These are phyloP conservation scores for Cyphellophora attinorum DNA, from an alignment of 2,329 filamentous ascomycete genomes.

Conservation along the genomic window DNA sequence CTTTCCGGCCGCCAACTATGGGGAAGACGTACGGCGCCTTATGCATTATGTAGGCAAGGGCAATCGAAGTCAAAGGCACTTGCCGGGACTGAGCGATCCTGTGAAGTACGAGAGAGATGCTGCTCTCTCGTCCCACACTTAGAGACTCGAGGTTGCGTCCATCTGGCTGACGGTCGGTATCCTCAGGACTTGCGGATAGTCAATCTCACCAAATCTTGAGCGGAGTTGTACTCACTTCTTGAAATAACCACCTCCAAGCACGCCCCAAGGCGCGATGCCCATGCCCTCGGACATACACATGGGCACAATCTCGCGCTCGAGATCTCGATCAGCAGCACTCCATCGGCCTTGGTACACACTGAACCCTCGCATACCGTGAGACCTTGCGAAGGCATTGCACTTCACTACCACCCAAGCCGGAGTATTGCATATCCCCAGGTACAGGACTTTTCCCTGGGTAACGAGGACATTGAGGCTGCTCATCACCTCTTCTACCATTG, in stretches of 20 bases:
- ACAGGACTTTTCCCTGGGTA: slow-evolving; percentile 52
- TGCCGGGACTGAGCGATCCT: slow-evolving; percentile 5
- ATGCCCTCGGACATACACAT: slow-evolving; percentile 56
- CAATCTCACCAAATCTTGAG: neutral
- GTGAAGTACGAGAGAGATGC: slow-evolving; percentile 9
- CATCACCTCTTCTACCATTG: slow-evolving; percentile 53
- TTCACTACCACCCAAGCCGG: slow-evolving; percentile 53
- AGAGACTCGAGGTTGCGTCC: neutral
- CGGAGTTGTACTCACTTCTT: too few species aligned
- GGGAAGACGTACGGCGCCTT: slow-evolving; percentile 47
- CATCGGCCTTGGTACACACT: slow-evolving; percentile 59
- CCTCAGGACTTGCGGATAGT: slow-evolving; percentile 31
- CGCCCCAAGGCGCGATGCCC: slow-evolving; percentile 47
- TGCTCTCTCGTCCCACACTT: slow-evolving; percentile 5
- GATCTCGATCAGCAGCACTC: slow-evolving; percentile 52
- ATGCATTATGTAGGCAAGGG: slow-evolving; percentile 40
- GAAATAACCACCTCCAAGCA: slow-evolving; percentile 43
- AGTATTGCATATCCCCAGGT: slow-evolving; percentile 58
- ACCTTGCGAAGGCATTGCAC: slow-evolving; percentile 50
- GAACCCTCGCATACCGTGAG: slow-evolving; percentile 61
- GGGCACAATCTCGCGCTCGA: slow-evolving; percentile 59
- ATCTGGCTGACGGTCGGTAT: slow-evolving; percentile 57
- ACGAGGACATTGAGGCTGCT: slow-evolving; percentile 56
- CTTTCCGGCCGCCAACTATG: slow-evolving; percentile 42
- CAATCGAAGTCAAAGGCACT: slow-evolving; percentile 15